Evolutionary conservation across 345 rosid genomes (phyloP), one percentile per base, ranked within the genome.

Genomic region (Arabis hirsuta): DNA sequence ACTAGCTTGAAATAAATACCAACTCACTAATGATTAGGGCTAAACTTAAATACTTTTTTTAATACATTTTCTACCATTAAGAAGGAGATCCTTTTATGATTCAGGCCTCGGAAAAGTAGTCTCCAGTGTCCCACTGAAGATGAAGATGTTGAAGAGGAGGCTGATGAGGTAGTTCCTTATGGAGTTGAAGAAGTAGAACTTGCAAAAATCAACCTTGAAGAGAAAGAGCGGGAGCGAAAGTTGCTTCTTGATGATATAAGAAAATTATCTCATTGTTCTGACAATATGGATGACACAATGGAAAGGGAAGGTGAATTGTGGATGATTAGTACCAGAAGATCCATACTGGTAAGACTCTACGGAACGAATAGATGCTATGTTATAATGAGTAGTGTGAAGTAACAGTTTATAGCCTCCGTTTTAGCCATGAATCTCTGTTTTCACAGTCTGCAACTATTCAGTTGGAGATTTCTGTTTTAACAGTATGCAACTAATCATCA

Each of bases 161-260:
- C 99, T 56, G 95, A 91, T 76, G 99, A 87, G 75, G 87, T 95
- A 74, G 99, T 91, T 78, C 99, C 99, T 57, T 90, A 88, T 72
- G 99, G 98, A 67, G 96, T 88, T 71, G 91, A 90, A 81, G 99
- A 95, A 81, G 97, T 95, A 46, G 99, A 90, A 84, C 87, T 90
- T 80, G 99, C 99, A 65, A 88, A 84, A 82, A 76, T 95, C 55
- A 75, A 84, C 83, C 92, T 95, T 62, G 96, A 95, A 78, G 84
- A 82, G 67, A 89, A 82, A 71, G 97, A 91, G 64, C 77, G 88
- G 60, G 94, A 72, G 74, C 86, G 78, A 81, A 91, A 84, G 67
- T 74, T 95, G 83, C 80, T 95, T 69, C 84, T 87, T 73, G 82
- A 81, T 77, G 99, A 91, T 81, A 86, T 88, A 62, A 88, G 92